Evolutionary conservation across 108 stramenopile genomes (phyloP), one percentile per base, ranked within the genome.

Genomic region (Skeletonema marinoi): DNA sequence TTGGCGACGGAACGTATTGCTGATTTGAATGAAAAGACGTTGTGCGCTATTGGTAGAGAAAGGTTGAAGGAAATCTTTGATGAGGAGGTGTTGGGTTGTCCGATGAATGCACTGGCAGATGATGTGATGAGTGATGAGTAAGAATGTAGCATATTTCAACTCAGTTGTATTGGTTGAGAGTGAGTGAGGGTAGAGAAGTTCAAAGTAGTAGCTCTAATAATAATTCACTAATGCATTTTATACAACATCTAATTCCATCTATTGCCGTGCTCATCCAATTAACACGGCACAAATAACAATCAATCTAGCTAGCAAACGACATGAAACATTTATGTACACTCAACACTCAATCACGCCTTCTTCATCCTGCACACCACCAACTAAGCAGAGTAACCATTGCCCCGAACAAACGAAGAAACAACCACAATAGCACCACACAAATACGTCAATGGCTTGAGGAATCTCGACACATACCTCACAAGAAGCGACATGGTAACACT

Each of bases 1-100:
- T 71, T 66, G 7, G 88, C 73, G 13, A 90, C 88, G 10, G 72
- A 80, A 51, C 68, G 74, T 35, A 93, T 93, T 78, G 88, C 80
- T 3, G 50, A 72, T 29, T 66, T 83, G 39, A 93, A 93, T 75
- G 86, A 84, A 51, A 58, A 82, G 60, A 82, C 85, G 1, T 60
- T 93, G 41, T 12, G 65, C 29, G 48, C 35, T 4, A 84, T 85
- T 25, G 73, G 83, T n/a, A 32, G 70, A 12, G 68, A 81, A 39
- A 63, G 73, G 32, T 68, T 88, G 75, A 62, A 74, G 35, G 70
- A 70, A 21, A 73, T 88, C 0, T 84, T 75, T 42, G 64, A 87
- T 31, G n/a, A 48, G 25, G 60, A 80, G 30, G 78, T 73, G 31
- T 16, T 74, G 64, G n/a, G 36, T 1, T 74, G 74, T 56, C 74